Conservation (phyloP, 768 basidiomycete species). For the Lepiota venenata region DNA sequence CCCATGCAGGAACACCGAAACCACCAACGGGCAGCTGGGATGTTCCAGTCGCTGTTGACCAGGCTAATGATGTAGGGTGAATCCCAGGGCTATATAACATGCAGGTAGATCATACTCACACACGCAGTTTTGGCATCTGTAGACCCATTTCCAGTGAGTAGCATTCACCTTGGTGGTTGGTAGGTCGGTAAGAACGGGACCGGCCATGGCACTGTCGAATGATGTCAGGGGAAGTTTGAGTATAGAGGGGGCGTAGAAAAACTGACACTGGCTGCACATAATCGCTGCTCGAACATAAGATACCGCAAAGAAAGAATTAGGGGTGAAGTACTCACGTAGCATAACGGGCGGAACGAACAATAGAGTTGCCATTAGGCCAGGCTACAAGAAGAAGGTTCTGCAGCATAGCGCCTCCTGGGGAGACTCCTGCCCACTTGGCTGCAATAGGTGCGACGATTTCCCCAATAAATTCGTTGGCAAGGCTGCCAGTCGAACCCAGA, state of each 20-base stretch:
- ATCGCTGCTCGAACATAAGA: constrained; percentile 27
- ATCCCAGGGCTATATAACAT: neutral
- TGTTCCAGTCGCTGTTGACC: constrained; percentile 33
- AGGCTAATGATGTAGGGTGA: constrained; percentile 22
- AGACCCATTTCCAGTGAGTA: constrained; percentile 69
- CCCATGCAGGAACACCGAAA: constrained; percentile 51
- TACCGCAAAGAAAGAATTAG: neutral
- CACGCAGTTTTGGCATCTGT: constrained; percentile 64
- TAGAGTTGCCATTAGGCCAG: constrained; percentile 52
- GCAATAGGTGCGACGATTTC: constrained; percentile 55
- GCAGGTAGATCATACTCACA: constrained; percentile 30
- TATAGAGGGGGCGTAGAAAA: neutral
- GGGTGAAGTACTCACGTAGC: constrained; percentile 41
- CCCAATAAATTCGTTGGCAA: constrained; percentile 55
- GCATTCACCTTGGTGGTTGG: constrained; percentile 48
- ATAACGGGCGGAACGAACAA: constrained; percentile 51
- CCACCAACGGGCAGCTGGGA: constrained; percentile 32
- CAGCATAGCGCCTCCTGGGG: constrained; percentile 53
- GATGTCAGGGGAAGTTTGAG: neutral
- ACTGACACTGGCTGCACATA: constrained; percentile 50
- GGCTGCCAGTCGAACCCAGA: constrained; percentile 31
- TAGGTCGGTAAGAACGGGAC: constrained; percentile 50
- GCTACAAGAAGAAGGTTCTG: constrained; percentile 55
- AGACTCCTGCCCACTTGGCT: constrained; percentile 53
- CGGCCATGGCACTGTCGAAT: constrained; percentile 35